A percentile compares a stretch with the other conserved stretches of the same genome.
Evolutionary conservation across 495 filamentous ascomycete genomes (phyloP).

Genomic region (Penicillium ucsense): DNA sequence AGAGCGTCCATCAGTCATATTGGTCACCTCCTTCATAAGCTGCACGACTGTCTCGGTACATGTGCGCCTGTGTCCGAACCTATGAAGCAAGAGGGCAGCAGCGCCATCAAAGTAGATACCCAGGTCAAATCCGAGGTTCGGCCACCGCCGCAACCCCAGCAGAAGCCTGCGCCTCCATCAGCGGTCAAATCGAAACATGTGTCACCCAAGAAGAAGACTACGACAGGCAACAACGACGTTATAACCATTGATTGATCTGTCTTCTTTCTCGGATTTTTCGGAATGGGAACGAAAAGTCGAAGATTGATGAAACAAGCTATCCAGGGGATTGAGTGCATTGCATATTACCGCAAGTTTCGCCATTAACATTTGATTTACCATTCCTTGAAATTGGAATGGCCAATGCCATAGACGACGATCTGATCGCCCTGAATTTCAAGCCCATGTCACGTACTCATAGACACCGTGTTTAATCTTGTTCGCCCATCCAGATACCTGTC

Average conservation of each 20-base stretch:
- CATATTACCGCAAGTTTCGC: no score
- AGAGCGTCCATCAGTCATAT: slow-evolving; percentile 28
- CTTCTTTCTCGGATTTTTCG: no score
- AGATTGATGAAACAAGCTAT: no score
- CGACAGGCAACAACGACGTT: slow-evolving; percentile 16
- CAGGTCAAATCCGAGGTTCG: not conserved
- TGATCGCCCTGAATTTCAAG: no score
- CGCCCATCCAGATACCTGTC: no score
- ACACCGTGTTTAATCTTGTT: no score
- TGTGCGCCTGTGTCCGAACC: slow-evolving; percentile 6
- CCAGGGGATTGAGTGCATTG: no score
- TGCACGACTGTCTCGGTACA: slow-evolving; percentile 22
- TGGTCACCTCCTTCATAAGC: slow-evolving; percentile 29
- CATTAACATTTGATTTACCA: no score
- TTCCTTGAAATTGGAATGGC: no score
- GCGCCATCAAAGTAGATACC: not conserved
- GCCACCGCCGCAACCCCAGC: not conserved
- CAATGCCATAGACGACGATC: no score
- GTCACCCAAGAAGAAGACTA: slow-evolving; percentile 6
- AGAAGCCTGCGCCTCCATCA: not conserved
- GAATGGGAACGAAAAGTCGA: no score
- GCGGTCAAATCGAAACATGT: slow-evolving; percentile 1
- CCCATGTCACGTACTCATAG: no score
- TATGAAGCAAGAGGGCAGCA: not conserved
- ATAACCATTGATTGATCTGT: slow-evolving; percentile 31